Percentiles rank a stretch among this genome's conserved stretches.
phyloP scores from a whole-genome alignment of 73 alveolate genomes.

The Paraurostyla sp. region DNA sequence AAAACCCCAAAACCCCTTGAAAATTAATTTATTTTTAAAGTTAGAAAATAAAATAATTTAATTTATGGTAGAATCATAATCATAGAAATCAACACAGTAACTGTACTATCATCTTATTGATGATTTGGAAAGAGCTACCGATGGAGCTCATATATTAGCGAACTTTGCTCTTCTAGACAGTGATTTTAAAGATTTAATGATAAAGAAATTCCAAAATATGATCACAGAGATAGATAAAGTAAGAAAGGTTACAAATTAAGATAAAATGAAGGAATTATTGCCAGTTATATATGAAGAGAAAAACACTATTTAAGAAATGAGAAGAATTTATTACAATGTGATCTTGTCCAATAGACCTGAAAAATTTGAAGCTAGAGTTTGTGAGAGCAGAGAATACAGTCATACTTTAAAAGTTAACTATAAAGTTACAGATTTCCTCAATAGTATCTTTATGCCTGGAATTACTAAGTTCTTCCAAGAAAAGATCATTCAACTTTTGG shows the following conservation, averaged over 20 bases:
- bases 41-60: too few relatives aligned
- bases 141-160: background rate
- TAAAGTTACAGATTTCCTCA: background rate
- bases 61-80: too few relatives aligned
- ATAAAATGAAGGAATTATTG: background rate
- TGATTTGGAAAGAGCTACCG: background rate
- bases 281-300: background rate
- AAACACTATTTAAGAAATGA: background rate
- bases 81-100: too few relatives aligned
- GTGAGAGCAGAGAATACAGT: conserved; percentile 25
- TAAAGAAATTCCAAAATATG: background rate
- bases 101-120: background rate
- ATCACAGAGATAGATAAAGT: background rate
- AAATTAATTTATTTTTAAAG: too few relatives aligned
- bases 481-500: background rate
- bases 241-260: background rate
- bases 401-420: background rate
- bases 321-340: background rate
- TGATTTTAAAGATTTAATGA: background rate
- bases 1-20: too few relatives aligned
- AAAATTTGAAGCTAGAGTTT: background rate
- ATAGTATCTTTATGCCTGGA: background rate
- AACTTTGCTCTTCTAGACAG: background rate
- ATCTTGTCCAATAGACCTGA: conserved; percentile 5
- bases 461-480: background rate